Evolutionary conservation across 2,329 filamentous ascomycete genomes (phyloP).

Genomic region (Ramularia endophylla): DNA sequence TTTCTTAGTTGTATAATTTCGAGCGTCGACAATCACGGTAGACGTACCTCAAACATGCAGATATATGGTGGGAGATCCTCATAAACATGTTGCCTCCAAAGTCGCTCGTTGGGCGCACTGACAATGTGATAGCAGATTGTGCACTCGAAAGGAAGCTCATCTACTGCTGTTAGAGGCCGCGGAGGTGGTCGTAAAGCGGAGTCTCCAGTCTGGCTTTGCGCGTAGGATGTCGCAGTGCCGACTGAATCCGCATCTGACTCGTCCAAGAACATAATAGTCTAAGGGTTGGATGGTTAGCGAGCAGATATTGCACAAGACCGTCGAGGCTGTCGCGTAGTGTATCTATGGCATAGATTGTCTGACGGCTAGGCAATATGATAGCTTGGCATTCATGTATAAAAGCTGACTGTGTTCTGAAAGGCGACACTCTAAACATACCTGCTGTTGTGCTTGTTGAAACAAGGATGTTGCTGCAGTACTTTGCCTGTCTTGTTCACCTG

Average conservation of each 20-base stretch:
- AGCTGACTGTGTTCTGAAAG: too few species aligned
- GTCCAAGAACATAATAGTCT: not conserved
- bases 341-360: too few species aligned
- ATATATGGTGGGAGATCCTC: conserved; percentile 7
- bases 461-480: not conserved
- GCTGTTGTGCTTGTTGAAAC: not conserved
- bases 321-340: too few species aligned
- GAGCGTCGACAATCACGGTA: too few species aligned
- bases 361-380: too few species aligned
- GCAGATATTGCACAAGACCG: too few species aligned
- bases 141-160: conserved; percentile 1
- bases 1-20: not conserved
- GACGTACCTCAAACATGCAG: not conserved
- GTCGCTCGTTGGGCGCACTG: not conserved
- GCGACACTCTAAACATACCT: too few species aligned
- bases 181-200: not conserved
- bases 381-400: too few species aligned
- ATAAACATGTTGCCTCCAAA: conserved; percentile 4
- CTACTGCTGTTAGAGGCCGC: not conserved
- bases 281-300: too few species aligned
- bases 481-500: not conserved
- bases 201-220: not conserved
- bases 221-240: not conserved
- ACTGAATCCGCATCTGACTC: not conserved
- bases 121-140: conserved; percentile 2